phyloP scores from a whole-genome alignment of 2,329 filamentous ascomycete species.

The Clonostachys chloroleuca region DNA sequence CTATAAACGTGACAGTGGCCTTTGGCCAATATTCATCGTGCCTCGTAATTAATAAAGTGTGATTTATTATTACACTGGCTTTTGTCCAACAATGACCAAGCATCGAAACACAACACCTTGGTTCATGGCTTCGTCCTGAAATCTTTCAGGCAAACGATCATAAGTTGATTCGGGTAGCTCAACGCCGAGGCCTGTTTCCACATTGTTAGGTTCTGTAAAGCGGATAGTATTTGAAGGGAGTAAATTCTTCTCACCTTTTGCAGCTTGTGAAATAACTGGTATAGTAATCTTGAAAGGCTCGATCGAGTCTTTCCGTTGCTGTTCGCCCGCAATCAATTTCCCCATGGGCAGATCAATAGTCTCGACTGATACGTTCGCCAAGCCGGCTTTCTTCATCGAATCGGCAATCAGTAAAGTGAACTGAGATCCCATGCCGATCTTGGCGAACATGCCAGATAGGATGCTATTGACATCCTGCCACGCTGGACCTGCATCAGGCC shows the following conservation, averaged over 20 bases:
- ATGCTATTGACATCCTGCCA: neutral
- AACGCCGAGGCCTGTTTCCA: neutral
- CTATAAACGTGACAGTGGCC: too few species aligned
- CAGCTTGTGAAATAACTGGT: neutral
- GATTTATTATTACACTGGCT: neutral
- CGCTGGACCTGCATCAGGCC: neutral
- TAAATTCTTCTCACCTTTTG: neutral
- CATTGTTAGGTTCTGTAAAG: neutral
- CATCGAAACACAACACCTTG: neutral
- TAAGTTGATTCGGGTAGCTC: neutral
- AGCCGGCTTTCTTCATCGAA: conserved; percentile 2
- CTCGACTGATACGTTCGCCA: conserved; percentile 2
- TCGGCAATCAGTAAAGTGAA: conserved; percentile 1
- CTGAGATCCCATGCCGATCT: conserved; percentile 1
- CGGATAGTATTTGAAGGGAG: too few species aligned
- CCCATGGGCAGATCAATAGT: conserved; percentile 1
- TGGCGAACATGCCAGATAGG: conserved; percentile 2
- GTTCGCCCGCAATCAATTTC: neutral
- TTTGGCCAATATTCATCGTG: too few species aligned
- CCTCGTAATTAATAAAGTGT: too few species aligned
- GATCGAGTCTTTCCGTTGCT: neutral
- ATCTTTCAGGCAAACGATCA: conserved; percentile 2
- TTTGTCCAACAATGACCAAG: neutral
- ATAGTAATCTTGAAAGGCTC: neutral
- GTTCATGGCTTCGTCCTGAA: conserved; percentile 5